A percentile compares a stretch with the other conserved stretches of the same genome.
These are phyloP conservation scores for Biscogniauxia mediterranea DNA, from an alignment of 2,329 filamentous ascomycete genomes.

Conservation along the genomic window DNA sequence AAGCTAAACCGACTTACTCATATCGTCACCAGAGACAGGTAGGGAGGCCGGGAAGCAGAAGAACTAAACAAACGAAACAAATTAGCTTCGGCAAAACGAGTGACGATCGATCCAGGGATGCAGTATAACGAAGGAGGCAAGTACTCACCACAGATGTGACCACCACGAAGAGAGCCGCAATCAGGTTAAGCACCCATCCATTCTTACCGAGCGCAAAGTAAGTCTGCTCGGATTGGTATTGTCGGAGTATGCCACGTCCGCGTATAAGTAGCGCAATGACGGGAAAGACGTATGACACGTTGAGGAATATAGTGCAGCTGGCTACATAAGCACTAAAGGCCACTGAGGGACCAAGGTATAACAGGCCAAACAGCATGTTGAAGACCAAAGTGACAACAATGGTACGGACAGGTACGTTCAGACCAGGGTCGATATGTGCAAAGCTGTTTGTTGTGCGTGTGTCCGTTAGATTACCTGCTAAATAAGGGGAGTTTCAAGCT, in stretches of 20 bases:
- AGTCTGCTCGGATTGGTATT: slow-evolving; percentile 25
- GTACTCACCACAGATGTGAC: slow-evolving; percentile 36
- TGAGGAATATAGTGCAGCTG: slow-evolving; percentile 45
- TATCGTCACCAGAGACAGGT: slow-evolving; percentile 29
- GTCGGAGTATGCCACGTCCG: slow-evolving; percentile 32
- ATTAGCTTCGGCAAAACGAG: neutral
- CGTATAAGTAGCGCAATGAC: slow-evolving; percentile 38
- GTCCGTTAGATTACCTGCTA: neutral
- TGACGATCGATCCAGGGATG: slow-evolving; percentile 1
- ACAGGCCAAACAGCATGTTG: slow-evolving; percentile 44
- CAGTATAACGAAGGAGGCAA: neutral
- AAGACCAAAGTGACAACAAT: slow-evolving; percentile 42
- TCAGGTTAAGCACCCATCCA: slow-evolving; percentile 33
- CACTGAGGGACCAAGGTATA: slow-evolving; percentile 46
- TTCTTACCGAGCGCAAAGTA: slow-evolving; percentile 31
- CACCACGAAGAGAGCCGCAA: slow-evolving; percentile 37
- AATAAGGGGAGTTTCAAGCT: neutral
- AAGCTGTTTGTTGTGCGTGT: slow-evolving; percentile 22
- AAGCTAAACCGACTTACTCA: slow-evolving; percentile 27
- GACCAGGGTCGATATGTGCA: slow-evolving; percentile 35
- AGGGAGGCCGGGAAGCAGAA: slow-evolving; percentile 33
- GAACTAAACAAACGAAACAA: slow-evolving; percentile 21
- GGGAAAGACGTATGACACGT: slow-evolving; percentile 45
- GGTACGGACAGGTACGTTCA: slow-evolving; percentile 42
- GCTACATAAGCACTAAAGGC: slow-evolving; percentile 47